Evolutionary conservation across 2,329 filamentous ascomycete species (phyloP), one percentile per base, ranked within the genome.

Genomic region (Talaromyces sp.): DNA sequence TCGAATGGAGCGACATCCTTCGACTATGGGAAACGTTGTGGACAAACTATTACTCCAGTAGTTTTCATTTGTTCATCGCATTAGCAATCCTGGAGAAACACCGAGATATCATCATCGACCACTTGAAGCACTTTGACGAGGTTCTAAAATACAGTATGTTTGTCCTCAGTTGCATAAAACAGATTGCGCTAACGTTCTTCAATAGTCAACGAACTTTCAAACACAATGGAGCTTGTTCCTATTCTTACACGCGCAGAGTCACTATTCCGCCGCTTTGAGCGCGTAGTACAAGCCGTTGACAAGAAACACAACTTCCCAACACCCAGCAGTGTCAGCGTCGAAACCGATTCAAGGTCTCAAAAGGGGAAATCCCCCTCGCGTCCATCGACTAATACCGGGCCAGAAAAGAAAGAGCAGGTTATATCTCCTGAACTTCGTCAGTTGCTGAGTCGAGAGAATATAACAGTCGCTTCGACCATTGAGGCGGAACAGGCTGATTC

Each of bases 21-120:
- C 84, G 89, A 17, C 78, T 99, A 3, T 99, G 94, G 94, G 94
- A 99, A 73, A 81, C 84, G 0, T 77, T 97, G 2, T 99, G 95
- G 94, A 97, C 94, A 1, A 94, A 99, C 71, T 94, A 88, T 66
- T 75, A 91, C 61, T 92, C 84, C 67, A 89, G 89, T 65, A 91
- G 89, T 69, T 99, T 97, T 75, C 94, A 97, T 70, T 79, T 99
- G 13, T 99, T 99, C 70, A 81, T 99, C 61, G 94, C 95, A 0
- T 76, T 99, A 41, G 93, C 94, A 0, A 96, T 99, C 39, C 75
- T 99, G 22, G 94, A 99, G 73, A 96, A 95, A 75, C 94, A 97
- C 68, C 80, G 93, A n/a, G 88, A 93, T 68, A 89, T 97, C 11
- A 97, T 99, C 62, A 96, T 99, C 87, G 85, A 88, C 57, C 94